phyloP scores from a whole-genome alignment of 805 yeast species.

The Saccharomycopsis oosterbeekiorum region DNA sequence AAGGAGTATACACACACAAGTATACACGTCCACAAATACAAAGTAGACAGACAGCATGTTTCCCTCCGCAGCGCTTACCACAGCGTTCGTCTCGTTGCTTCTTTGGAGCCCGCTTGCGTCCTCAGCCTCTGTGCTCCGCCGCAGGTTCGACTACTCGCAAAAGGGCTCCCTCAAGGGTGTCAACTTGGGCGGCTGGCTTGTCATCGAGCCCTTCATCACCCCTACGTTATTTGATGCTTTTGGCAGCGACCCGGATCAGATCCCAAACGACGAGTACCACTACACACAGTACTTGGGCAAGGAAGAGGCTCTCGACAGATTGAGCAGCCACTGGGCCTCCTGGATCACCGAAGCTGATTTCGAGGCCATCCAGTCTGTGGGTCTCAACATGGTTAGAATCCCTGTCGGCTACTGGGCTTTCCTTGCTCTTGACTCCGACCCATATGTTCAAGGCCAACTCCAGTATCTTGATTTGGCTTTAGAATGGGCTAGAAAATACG shows the following conservation, averaged over 20 bases:
- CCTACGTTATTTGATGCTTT: constrained; percentile 47
- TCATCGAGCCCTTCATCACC: constrained; percentile 60
- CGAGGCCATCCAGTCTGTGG: constrained; percentile 36
- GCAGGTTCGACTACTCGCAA: constrained; percentile 12
- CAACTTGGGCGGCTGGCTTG: constrained; percentile 64
- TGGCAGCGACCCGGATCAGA: constrained; percentile 26
- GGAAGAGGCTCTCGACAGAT: constrained; percentile 32
- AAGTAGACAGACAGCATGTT: neutral
- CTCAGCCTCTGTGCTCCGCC: neutral
- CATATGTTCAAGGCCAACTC: constrained; percentile 59
- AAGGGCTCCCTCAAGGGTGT: constrained; percentile 30
- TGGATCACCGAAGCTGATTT: constrained; percentile 56
- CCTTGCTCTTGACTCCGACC: constrained; percentile 35
- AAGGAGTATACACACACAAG: neutral
- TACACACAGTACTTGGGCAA: constrained; percentile 41
- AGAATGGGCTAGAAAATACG: constrained; percentile 54
- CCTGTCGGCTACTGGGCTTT: constrained; percentile 79
- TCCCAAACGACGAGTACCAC: constrained; percentile 55
- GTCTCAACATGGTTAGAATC: constrained; percentile 61
- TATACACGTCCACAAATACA: neutral
- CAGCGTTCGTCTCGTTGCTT: neutral
- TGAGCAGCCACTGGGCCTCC: constrained; percentile 45
- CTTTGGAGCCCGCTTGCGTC: neutral
- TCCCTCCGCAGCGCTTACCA: neutral
- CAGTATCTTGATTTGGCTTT: constrained; percentile 54